Conservation (phyloP, 495 filamentous ascomycete species). For the Penicillium parvum region DNA sequence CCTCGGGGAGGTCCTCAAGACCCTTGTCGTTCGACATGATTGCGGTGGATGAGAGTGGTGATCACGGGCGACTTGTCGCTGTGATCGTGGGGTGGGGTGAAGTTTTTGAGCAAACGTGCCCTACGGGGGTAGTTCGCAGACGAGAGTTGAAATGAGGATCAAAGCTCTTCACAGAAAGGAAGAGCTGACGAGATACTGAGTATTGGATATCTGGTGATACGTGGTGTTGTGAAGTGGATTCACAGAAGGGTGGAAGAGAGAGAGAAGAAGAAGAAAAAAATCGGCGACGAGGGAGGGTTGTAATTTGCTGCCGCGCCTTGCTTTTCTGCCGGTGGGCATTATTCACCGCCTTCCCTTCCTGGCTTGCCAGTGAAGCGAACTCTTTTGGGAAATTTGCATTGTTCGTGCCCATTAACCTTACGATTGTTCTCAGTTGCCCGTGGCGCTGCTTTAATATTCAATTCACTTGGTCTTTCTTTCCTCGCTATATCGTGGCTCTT, state of each 20-base stretch:
- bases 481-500: not conserved
- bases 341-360: conserved; percentile 18
- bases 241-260: conserved; percentile 34
- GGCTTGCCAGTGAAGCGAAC: conserved; percentile 14
- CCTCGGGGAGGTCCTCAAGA: conserved; percentile 91
- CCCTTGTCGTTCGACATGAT: conserved; percentile 94
- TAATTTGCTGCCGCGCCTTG: conserved; percentile 35
- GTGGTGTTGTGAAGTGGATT: conserved; percentile 24
- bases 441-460: not conserved
- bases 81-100: conserved; percentile 54
- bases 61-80: conserved; percentile 65
- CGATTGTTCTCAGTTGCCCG: not conserved
- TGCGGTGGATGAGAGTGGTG: conserved; percentile 58
- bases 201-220: conserved; percentile 25
- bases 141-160: conserved; percentile 34
- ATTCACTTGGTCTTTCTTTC: not conserved
- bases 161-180: conserved; percentile 34
- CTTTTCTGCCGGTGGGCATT: conserved; percentile 26
- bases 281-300: conserved; percentile 18
- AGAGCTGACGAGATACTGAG: conserved; percentile 30
- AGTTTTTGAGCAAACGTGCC: conserved; percentile 35
- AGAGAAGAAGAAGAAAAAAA: conserved; percentile 36
- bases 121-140: conserved; percentile 26
- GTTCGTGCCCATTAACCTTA: not conserved
- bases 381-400: not conserved